Evolutionary conservation across 208 protist genomes (phyloP), one percentile per base, ranked within the genome.

Genomic region (Phytomonas francai): DNA sequence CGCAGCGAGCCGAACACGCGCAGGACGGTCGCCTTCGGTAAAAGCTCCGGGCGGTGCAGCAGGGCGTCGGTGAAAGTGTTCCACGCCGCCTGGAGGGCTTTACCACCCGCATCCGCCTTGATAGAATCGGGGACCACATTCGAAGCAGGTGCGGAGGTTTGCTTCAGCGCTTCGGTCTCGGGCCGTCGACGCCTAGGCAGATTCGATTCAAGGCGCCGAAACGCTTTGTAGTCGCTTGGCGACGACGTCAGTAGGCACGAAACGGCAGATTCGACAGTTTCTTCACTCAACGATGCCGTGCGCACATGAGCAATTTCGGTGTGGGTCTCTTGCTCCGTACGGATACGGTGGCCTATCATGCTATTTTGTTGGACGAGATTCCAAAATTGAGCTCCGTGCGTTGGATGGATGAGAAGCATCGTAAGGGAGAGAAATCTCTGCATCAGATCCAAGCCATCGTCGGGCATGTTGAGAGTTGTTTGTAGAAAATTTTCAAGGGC

Each of bases 1-100:
- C 64, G 59, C 28, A 69, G 56, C 12, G 34, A 63, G 19, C 42
- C 7, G 31, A 77, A 65, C 19, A 79, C 25, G 36, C 59, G 59
- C 14, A 25, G 12, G 39, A 49, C 25, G 8, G 33, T 57, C 63
- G 59, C 67, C 27, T 34, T 28, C 27, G 27, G 31, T 14, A 42
- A 45, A n/a, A 68, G 67, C 22, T 68, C n/a, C 16, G 64, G 60
- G 0, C 58, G 30, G 3, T 59, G n/a, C 6, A 31, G 51, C 45
- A 59, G 9, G 54, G 36, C 54, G 59, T 36, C 33, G 42, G 8
- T 54, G 25, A n/a, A 49, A 29, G 5, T 56, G 60, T 2, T 51
- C 67, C 62, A 63, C 34, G 67, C 45, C 9, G 1, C 2, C 30
- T 49, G 65, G 11, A 73, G 45, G 11, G 68, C 63, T 64, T 32